Percentiles rank a stretch among this genome's conserved stretches.
Conservation (phyloP, 1,284 basidiomycete species). For the Ceratobasidium sp. region DNA sequence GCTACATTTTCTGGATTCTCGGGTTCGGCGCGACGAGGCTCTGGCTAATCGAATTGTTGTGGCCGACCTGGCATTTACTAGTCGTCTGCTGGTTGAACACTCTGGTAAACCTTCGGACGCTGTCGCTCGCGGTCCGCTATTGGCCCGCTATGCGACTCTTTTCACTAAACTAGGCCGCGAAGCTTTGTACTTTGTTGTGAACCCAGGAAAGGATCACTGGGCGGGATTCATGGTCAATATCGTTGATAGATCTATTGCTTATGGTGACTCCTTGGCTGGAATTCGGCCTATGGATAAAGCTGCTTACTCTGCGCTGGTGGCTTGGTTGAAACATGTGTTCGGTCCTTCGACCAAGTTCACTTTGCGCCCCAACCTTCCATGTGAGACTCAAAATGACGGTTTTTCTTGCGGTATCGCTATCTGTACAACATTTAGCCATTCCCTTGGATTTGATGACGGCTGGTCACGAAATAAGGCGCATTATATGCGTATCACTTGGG, state of each 20-base stretch:
- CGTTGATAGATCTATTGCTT: not conserved
- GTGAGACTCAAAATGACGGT: constrained; percentile 5
- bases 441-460: not conserved
- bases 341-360: not conserved
- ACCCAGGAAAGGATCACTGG: constrained; percentile 21
- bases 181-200: not conserved
- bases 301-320: not conserved
- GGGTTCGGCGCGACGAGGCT: not conserved
- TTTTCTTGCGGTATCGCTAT: constrained; percentile 9
- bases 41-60: not conserved
- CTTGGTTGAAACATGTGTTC: not conserved
- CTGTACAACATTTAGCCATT: not conserved
- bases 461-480: not conserved
- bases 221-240: not conserved
- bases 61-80: not conserved
- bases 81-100: not conserved
- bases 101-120: not conserved
- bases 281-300: not conserved
- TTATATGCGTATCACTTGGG: not conserved
- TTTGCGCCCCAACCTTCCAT: constrained; percentile 5
- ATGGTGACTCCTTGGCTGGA: constrained; percentile 16
- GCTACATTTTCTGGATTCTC: not conserved
- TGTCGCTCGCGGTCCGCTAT: not conserved
- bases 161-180: not conserved
- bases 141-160: not conserved